phyloP scores from a whole-genome alignment of 192 early-diverging fungal species.

The Entophlyctis helioformis region DNA sequence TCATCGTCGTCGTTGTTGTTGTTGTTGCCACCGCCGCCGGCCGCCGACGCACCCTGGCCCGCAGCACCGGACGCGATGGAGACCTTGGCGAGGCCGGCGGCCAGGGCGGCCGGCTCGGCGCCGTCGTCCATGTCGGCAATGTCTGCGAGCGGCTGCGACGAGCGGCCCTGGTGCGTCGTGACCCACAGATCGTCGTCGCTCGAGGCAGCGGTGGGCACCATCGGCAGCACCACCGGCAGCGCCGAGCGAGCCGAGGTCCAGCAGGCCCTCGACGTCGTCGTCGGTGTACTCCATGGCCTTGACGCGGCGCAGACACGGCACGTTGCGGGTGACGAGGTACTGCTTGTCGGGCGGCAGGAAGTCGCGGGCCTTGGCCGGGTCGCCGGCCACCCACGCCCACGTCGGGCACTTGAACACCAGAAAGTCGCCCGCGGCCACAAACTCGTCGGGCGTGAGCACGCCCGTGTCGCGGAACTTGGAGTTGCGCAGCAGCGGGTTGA shows the following conservation, averaged over 20 bases:
- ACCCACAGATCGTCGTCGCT: constrained; percentile 43
- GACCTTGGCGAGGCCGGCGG: too few species aligned
- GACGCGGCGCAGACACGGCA: constrained; percentile 83
- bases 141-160: constrained; percentile 26
- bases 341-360: constrained; percentile 66
- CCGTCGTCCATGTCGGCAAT: constrained; percentile 58
- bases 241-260: neutral
- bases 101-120: constrained; percentile 29
- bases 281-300: constrained; percentile 61
- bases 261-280: constrained; percentile 5
- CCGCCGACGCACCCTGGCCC: neutral
- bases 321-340: constrained; percentile 89
- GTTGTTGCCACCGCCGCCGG: neutral
- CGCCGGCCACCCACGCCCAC: constrained; percentile 76
- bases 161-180: constrained; percentile 56
- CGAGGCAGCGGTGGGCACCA: too few species aligned
- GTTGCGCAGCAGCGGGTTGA: constrained; percentile 84
- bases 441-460: constrained; percentile 93
- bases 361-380: constrained; percentile 55
- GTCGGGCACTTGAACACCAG: constrained; percentile 98
- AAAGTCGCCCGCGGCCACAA: constrained; percentile 93
- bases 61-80: neutral
- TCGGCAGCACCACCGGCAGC: too few species aligned
- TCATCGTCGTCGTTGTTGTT: constrained; percentile 31
- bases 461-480: constrained; percentile 95